Conservation (phyloP, 2,329 filamentous ascomycete genomes). For the Fusarium sp. region DNA sequence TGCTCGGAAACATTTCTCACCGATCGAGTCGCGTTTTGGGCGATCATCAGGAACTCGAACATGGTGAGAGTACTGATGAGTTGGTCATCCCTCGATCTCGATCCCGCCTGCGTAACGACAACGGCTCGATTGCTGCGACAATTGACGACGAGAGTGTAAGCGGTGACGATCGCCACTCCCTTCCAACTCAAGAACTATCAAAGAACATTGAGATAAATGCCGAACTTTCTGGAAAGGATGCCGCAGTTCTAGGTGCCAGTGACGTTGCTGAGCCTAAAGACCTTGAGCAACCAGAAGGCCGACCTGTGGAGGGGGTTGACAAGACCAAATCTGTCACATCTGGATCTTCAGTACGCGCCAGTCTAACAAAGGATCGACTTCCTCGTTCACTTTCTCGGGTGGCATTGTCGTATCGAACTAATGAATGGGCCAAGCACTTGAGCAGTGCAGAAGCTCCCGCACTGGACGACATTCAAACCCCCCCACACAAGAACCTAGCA, state of each 20-base stretch:
- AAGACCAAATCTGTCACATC: conserved; percentile 59
- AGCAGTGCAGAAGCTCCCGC: conserved; percentile 80
- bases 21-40: conserved; percentile 41
- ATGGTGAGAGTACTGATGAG: conserved; percentile 62
- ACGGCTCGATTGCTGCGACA: conserved; percentile 69
- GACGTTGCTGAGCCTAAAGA: conserved; percentile 16
- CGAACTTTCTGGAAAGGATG: conserved; percentile 51
- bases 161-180: conserved; percentile 55
- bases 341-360: conserved; percentile 59
- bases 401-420: conserved; percentile 86
- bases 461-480: conserved; percentile 69
- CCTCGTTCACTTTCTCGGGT: conserved; percentile 81
- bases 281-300: conserved; percentile 18
- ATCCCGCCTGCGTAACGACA: conserved; percentile 55
- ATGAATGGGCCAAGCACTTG: conserved; percentile 96
- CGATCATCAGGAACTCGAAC: conserved; percentile 37
- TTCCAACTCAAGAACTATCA: conserved; percentile 40
- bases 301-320: conserved; percentile 45
- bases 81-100: conserved; percentile 55
- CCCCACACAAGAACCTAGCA: conserved; percentile 49
- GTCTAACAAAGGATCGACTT: conserved; percentile 71
- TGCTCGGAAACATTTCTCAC: conserved; percentile 62
- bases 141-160: conserved; percentile 66
- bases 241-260: conserved; percentile 15
- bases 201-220: conserved; percentile 58